These are phyloP conservation scores for Lagerstroemia speciosa DNA, from an alignment of 345 rosid species.

Conservation along the genomic window DNA sequence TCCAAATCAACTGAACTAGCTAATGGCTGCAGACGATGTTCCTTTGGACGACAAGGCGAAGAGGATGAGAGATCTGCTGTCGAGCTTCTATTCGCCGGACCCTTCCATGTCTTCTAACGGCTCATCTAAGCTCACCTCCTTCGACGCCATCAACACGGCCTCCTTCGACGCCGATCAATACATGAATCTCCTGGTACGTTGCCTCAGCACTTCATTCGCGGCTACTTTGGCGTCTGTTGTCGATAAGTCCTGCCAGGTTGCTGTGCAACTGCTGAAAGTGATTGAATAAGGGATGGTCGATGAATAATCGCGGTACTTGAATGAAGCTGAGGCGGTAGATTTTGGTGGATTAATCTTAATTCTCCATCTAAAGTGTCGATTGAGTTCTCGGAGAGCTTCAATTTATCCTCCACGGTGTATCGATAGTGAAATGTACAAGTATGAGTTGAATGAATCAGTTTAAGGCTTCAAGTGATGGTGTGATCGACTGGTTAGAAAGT, in stretches of 20 bases:
- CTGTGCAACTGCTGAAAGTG: background rate
- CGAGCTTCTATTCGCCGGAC: slow-evolving; percentile 94
- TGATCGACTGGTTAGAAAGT: background rate
- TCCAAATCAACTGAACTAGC: background rate
- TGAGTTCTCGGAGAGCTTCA: background rate
- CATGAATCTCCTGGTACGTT: slow-evolving; percentile 80
- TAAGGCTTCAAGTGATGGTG: background rate
- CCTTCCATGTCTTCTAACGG: slow-evolving; percentile 44
- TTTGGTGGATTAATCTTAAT: background rate
- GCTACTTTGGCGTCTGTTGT: background rate
- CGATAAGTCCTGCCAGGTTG: background rate
- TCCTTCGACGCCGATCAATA: slow-evolving; percentile 86
- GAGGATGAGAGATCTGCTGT: slow-evolving; percentile 96
- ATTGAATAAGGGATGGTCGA: background rate
- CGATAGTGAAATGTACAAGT: background rate
- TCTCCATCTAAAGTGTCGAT: background rate
- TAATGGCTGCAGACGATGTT: slow-evolving; percentile 45
- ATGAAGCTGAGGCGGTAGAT: background rate
- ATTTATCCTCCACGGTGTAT: background rate
- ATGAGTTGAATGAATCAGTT: background rate
- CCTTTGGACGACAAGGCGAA: slow-evolving; percentile 97
- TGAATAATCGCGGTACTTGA: background rate
- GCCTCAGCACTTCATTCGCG: background rate
- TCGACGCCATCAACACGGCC: slow-evolving; percentile 69
- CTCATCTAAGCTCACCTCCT: slow-evolving; percentile 36